Percentiles rank a stretch among this genome's conserved stretches.
Evolutionary conservation across 2,329 filamentous ascomycete genomes (phyloP).

Genomic region (Aspergillus fumigatiaffinis): DNA sequence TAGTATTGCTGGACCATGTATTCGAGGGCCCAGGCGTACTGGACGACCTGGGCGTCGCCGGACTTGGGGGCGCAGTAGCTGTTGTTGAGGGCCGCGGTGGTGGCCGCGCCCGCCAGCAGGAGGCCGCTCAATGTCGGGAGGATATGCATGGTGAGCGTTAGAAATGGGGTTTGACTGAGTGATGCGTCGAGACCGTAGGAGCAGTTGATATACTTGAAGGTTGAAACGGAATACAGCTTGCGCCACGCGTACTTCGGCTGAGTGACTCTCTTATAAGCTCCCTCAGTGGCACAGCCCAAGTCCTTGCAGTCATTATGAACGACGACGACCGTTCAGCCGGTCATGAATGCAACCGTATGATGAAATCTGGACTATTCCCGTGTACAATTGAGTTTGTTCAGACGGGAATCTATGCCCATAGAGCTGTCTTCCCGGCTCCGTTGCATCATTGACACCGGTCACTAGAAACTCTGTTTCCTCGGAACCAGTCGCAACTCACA

Average conservation of each 20-base stretch:
- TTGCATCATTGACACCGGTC: constrained; percentile 16
- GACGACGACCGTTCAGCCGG: neutral
- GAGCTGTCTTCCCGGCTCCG: constrained; percentile 6
- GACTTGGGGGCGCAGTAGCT: constrained; percentile 18
- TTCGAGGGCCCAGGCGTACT: constrained; percentile 23
- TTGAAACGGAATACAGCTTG: neutral
- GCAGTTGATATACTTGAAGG: neutral
- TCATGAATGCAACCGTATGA: constrained; percentile 17
- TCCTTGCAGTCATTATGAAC: neutral
- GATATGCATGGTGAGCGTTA: constrained; percentile 15
- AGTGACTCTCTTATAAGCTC: constrained; percentile 9
- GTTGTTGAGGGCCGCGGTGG: constrained; percentile 12
- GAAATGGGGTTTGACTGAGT: neutral
- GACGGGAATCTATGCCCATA: neutral
- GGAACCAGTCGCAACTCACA: neutral
- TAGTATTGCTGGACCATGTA: constrained; percentile 23
- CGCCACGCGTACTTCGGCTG: neutral
- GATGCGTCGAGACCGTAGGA: neutral
- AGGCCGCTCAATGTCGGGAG: constrained; percentile 14
- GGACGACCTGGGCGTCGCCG: constrained; percentile 16
- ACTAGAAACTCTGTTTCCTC: constrained; percentile 3
- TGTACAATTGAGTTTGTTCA: neutral
- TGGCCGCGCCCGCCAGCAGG: constrained; percentile 15
- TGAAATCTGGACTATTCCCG: constrained; percentile 10
- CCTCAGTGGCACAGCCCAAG: neutral